Evolutionary conservation across 805 yeast species (phyloP).

Genomic region (Pichia rugopelliculosa): DNA sequence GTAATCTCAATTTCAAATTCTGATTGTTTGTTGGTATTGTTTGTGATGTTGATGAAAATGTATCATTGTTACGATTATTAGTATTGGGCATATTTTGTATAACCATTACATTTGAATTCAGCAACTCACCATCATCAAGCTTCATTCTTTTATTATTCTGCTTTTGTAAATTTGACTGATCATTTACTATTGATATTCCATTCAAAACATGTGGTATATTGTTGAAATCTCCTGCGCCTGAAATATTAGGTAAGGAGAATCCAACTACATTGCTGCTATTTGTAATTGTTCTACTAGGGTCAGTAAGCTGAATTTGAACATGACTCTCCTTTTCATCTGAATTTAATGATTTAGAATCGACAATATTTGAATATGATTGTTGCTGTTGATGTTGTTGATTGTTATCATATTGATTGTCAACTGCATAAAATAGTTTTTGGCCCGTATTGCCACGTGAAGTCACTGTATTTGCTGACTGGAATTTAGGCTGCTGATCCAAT

Average conservation of each 20-base stretch:
- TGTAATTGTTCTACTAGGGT: background rate
- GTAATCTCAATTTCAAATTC: constrained; percentile 3
- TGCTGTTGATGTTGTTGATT: constrained; percentile 1
- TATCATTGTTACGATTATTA: background rate
- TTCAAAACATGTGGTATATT: background rate
- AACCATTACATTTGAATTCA: background rate
- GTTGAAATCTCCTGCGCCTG: background rate
- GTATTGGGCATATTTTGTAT: background rate
- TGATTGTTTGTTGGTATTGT: background rate
- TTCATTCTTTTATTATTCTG: background rate
- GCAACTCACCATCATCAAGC: background rate
- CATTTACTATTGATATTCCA: background rate
- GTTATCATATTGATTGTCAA: background rate
- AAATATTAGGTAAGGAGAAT: background rate
- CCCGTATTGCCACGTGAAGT: background rate
- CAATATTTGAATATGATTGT: background rate
- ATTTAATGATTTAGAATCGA: background rate
- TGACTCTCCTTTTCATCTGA: background rate
- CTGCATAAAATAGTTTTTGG: background rate
- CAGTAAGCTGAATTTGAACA: background rate
- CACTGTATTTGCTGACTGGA: background rate
- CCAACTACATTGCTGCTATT: background rate
- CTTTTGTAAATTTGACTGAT: background rate
- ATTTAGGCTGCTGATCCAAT: background rate
- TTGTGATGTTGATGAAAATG: background rate